Percentiles rank a stretch among this genome's conserved stretches.
phyloP scores from a whole-genome alignment of 805 yeast species.

The Ogataea haglerorum region DNA sequence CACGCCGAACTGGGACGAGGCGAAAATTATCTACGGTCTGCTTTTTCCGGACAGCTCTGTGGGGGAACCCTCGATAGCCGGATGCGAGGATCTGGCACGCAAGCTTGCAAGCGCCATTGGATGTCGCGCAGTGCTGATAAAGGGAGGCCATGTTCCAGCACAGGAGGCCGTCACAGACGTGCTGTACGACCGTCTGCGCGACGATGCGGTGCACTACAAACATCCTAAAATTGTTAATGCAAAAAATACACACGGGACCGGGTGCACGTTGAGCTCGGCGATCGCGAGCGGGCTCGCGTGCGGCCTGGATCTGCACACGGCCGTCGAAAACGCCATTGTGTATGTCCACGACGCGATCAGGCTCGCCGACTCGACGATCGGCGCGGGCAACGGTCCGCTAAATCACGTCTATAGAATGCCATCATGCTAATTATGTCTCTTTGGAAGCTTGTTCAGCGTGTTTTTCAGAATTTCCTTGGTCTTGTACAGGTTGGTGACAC shows the following conservation, averaged over 20 bases:
- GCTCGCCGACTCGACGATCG: conserved; percentile 38
- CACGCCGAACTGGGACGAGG: conserved; percentile 78
- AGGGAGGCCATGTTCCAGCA: conserved; percentile 76
- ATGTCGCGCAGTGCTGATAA: conserved; percentile 48
- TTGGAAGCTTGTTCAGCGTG: conserved; percentile 44
- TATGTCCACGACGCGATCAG: conserved; percentile 65
- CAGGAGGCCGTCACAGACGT: conserved; percentile 44
- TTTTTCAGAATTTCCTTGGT: conserved; percentile 61
- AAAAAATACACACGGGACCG: conserved; percentile 76
- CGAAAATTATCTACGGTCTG: conserved; percentile 30
- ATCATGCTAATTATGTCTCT: conserved; percentile 9
- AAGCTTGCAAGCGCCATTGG: conserved; percentile 32
- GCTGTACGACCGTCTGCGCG: conserved; percentile 42
- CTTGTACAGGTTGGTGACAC: conserved; percentile 74
- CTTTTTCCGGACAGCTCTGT: conserved; percentile 18
- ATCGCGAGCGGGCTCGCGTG: conserved; percentile 70
- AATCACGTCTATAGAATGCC: conserved; percentile 45
- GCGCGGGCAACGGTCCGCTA: conserved; percentile 67
- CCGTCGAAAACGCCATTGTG: conserved; percentile 55
- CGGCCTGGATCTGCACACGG: conserved; percentile 40
- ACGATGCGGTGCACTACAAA: conserved; percentile 40
- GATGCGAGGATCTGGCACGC: conserved; percentile 31
- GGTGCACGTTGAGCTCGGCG: conserved; percentile 79
- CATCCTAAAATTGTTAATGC: conserved; percentile 43
- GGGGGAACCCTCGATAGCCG: conserved; percentile 24